phyloP scores from a whole-genome alignment of 176 grass and related monocot genomes.

The Aegilops umbellulata region DNA sequence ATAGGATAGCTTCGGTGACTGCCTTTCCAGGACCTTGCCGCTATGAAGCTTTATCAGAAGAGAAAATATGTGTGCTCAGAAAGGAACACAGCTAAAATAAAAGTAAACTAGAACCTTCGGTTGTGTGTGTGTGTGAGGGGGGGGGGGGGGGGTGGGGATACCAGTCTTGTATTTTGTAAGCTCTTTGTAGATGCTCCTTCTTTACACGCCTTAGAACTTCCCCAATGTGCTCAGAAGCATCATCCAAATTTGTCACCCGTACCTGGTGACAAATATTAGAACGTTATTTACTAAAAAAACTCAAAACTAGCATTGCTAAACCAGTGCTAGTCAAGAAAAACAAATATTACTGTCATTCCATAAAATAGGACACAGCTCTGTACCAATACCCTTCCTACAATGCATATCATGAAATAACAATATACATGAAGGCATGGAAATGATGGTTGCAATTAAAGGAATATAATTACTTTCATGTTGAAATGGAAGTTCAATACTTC shows the following conservation, averaged over 20 bases:
- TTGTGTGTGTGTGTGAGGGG: too few relatives aligned
- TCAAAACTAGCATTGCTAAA: neutral
- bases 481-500: neutral
- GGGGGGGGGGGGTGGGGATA: neutral
- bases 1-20: neutral
- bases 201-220: conserved; percentile 94
- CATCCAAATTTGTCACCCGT: conserved; percentile 91
- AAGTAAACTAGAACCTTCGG: neutral
- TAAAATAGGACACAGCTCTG: neutral
- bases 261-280: conserved; percentile 45
- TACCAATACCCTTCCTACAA: neutral
- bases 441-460: neutral
- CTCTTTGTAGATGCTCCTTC: conserved; percentile 89
- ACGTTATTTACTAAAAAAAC: neutral
- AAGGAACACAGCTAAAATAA: neutral
- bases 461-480: neutral
- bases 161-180: conserved; percentile 95
- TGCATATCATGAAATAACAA: neutral
- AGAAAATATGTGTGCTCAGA: neutral
- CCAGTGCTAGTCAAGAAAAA: neutral
- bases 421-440: neutral
- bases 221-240: conserved; percentile 95
- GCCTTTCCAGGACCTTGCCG: neutral
- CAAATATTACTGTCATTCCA: neutral
- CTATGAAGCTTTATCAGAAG: neutral